Base-by-base conservation (phyloP, 2,329 filamentous ascomycete genomes). In the Fusarium tupiense region DNA sequence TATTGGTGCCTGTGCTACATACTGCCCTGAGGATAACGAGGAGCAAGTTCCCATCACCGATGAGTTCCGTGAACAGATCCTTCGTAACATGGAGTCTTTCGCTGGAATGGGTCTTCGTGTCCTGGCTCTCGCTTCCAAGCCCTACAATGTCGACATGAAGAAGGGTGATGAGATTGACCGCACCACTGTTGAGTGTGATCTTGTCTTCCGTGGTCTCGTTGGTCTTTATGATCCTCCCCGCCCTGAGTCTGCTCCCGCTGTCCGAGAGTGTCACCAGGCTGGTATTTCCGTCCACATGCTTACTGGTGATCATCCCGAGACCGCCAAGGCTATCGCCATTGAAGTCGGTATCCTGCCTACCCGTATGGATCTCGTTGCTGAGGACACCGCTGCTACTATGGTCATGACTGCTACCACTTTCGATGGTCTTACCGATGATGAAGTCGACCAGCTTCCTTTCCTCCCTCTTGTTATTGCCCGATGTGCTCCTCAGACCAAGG, bases 221-320 rank as follows among this genome's bases (percentile, higher is more conserved):
- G 92, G 91, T 49, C 86, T 94, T 10, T 93, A 93, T 72, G 92
- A 94, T 74, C 92, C 92, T 11, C 92, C 92, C 67, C 91, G 92
- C 4, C 85, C 88, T 0, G 92, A 93, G 79, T 91, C 92, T 5
- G 89, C 88, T 4, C 86, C 84, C 2, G 88, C 90, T 8, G 90
- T 92, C 41, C 82, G 84, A 35, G 83, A 86, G 67, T 92, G 90
- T 76, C 89, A 91, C 73, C 83, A 86, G 60, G 90, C 91, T 37
- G 91, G 91, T 56, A 91, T 92, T 62, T 85, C 87, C 37, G 91
- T 92, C 5, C 90, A 92, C 80, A 92, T 92, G 91, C 86, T 92
- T 22, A 92, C 91, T 38, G 91, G 90, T 71, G 91, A 92, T 73
- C 90, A 92, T 77, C 88, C 88, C 3, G 88, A 89, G 50, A 92